Base-by-base conservation (phyloP, 202 grass and related monocot species). In the Hordeum pubiflorum region DNA sequence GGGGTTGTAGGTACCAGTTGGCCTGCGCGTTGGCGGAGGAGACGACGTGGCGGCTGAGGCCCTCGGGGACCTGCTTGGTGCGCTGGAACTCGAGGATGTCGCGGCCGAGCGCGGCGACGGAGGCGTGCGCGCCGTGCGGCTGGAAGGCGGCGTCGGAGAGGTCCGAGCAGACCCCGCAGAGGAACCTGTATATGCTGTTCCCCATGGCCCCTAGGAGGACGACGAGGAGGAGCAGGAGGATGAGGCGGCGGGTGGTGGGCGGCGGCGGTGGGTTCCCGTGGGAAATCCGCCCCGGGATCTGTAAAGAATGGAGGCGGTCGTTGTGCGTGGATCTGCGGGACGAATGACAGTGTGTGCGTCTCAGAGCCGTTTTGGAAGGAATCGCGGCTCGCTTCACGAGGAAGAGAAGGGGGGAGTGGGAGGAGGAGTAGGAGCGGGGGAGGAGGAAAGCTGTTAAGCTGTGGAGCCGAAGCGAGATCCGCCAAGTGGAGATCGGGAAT, bases 11-110 rank as follows among this genome's bases (percentile, higher is more conserved):
- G 27, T 29, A 99, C 96, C 96, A 99, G 43, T 99, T 99, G 62
- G 89, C 87, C 75, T 96, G 96, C 57, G 96, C 89, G 79, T 89
- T 96, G 86, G 93, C 89, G 58, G 96, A 96, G 46, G 96, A 93
- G 74, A 89, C 88, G 0, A 99, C 96, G 67, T 91, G 87, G 59
- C 88, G 82, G 80, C 75, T 84, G 2, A 99, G 83, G 74, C 76
- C 90, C 4, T 93, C 92, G 0, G 96, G 96, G 12, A 95, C 96
- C 90, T 99, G 92, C 80, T 87, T 91, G 15, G 89, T 96, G 63
- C 63, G 27, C 15, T 77, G 61, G 65, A 91, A 99, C 11, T 85
- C 82, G 65, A 89, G 65, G 75, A 99, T 64, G 84, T 99, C 96
- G 2, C 73, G 78, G 14, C 83, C 96, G 54, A 99, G 93, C 62